A percentile compares a stretch with the other conserved stretches of the same genome.
Evolutionary conservation across 75 land plant species (phyloP).

Genomic region (Isoetes taiwanensis): DNA sequence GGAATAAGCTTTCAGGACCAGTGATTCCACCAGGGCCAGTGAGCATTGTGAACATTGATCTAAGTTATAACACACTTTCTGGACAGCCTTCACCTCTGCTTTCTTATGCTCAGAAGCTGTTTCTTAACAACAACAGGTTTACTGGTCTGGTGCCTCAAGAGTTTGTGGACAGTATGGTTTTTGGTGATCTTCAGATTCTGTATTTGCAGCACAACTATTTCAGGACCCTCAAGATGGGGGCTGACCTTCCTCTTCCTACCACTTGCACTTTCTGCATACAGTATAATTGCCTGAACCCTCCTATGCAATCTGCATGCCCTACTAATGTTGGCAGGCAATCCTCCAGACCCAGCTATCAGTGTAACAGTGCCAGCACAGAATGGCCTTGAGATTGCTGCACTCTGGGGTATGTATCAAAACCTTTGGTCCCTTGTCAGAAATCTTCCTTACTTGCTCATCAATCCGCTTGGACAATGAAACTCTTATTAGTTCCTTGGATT

Average conservation of each 20-base stretch:
- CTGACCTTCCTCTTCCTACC: constrained; percentile 34
- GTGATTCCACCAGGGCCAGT: constrained; percentile 25
- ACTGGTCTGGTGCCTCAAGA: constrained; percentile 52
- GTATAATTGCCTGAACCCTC: constrained; percentile 62
- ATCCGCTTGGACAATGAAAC: no score
- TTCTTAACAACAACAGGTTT: constrained; percentile 65
- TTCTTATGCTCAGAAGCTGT: constrained; percentile 45
- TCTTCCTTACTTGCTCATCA: no score
- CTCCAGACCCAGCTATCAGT: constrained; percentile 49
- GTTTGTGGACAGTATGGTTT: constrained; percentile 39
- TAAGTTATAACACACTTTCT: constrained; percentile 50
- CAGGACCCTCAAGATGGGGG: constrained; percentile 31
- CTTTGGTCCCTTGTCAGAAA: no score
- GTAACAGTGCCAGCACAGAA: no score
- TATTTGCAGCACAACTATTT: constrained; percentile 73
- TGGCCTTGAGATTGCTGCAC: no score
- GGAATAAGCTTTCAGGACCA: constrained; percentile 43
- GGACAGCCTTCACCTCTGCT: constrained; percentile 38
- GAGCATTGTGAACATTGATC: constrained; percentile 39
- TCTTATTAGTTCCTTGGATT: no score
- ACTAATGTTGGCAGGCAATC: constrained; percentile 39
- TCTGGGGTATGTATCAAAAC: no score
- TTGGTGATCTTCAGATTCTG: constrained; percentile 37
- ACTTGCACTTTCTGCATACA: constrained; percentile 53
- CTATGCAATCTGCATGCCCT: constrained; percentile 56